Evolutionary conservation across 495 filamentous ascomycete species (phyloP).

Genomic region (Penicillium waksmanii): DNA sequence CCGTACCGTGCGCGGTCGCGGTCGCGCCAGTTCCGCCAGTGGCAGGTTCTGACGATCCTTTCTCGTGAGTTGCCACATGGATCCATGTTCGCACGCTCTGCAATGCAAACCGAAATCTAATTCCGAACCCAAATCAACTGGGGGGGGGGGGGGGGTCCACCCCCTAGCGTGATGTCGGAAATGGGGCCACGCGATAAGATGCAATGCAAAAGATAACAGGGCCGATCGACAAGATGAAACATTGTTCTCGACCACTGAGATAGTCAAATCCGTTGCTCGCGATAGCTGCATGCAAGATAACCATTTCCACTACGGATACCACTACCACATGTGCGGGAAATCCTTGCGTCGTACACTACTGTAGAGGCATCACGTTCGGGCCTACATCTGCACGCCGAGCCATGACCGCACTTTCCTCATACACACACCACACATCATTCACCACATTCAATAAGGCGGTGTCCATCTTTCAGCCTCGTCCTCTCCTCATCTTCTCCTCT

Average conservation of each 20-base stretch:
- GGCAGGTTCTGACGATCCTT: background rate
- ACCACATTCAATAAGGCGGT: background rate
- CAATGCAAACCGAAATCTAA: background rate
- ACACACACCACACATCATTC: background rate
- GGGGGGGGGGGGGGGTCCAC: background rate
- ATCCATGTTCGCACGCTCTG: background rate
- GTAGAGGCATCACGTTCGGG: background rate
- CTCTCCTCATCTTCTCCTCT: background rate
- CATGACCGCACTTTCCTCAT: background rate
- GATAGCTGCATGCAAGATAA: slow-evolving; percentile 4
- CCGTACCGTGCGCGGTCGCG: no score
- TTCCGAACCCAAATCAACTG: background rate
- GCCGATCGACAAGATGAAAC: background rate
- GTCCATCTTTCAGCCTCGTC: background rate
- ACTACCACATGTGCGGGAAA: background rate
- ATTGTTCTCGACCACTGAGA: background rate
- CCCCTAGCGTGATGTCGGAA: background rate
- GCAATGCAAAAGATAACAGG: background rate
- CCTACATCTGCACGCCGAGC: slow-evolving; percentile 13
- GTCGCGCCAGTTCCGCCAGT: no score
- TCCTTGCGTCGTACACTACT: background rate
- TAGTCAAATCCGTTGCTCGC: background rate
- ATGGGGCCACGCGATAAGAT: slow-evolving; percentile 2
- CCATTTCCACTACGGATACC: no score
- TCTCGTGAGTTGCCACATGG: background rate